These are phyloP conservation scores for Piromyces finnis DNA, from an alignment of 192 early-diverging fungal genomes.

Conservation along the genomic window DNA sequence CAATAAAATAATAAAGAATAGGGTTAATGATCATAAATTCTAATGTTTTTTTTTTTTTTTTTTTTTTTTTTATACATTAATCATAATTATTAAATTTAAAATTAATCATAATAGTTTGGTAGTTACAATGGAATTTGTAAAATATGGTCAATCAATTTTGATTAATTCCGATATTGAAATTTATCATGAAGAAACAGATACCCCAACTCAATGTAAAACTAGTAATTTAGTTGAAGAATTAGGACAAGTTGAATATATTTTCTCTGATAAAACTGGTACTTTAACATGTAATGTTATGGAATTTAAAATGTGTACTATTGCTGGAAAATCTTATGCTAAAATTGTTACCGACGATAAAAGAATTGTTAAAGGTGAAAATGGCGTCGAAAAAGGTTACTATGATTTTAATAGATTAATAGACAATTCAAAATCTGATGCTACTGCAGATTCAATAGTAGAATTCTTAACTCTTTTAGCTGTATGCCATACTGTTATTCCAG, in stretches of 20 bases:
- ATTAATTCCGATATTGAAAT: slow-evolving; percentile 91
- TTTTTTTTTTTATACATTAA: too few relatives aligned
- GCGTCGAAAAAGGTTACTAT: slow-evolving; percentile 20
- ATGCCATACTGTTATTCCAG: slow-evolving; percentile 98
- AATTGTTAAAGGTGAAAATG: slow-evolving; percentile 35
- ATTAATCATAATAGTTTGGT: slow-evolving; percentile 76
- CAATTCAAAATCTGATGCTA: slow-evolving; percentile 16
- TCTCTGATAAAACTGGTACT: slow-evolving; percentile 86
- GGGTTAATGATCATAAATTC: too few relatives aligned
- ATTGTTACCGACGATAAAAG: slow-evolving; percentile 78
- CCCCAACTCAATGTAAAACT: slow-evolving; percentile 78
- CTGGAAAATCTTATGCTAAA: slow-evolving; percentile 77
- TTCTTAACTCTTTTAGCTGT: slow-evolving; percentile 79
- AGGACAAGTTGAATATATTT: slow-evolving; percentile 92
- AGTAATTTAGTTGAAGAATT: slow-evolving; percentile 91
- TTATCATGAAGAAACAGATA: slow-evolving; percentile 85
- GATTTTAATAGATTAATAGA: slow-evolving; percentile 16
- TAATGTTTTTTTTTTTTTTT: too few relatives aligned
- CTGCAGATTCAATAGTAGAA: slow-evolving; percentile 54
- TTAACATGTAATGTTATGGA: slow-evolving; percentile 81
- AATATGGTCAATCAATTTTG: slow-evolving; percentile 70
- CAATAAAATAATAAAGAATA: too few relatives aligned
- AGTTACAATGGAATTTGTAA: slow-evolving; percentile 96
- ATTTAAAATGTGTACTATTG: slow-evolving; percentile 77
- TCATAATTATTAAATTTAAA: too few relatives aligned